Conservation (phyloP, 371 early-diverging fungal genomes). For the Apophysomyces sp. region DNA sequence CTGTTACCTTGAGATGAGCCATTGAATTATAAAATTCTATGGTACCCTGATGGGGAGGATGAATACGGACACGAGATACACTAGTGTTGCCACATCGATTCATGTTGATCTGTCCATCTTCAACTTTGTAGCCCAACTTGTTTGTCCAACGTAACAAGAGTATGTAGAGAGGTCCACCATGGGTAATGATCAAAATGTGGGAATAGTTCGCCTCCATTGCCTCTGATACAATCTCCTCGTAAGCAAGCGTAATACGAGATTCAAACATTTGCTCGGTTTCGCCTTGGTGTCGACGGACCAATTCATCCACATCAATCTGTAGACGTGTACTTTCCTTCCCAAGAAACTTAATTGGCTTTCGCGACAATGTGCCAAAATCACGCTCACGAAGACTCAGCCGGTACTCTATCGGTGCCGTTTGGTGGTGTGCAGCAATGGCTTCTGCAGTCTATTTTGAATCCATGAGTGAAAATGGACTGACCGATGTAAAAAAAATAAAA, state of each 20-base stretch:
- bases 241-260: constrained; percentile 19
- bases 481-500: background rate
- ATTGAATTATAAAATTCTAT: constrained; percentile 24
- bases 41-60: background rate
- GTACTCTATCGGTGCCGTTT: constrained; percentile 14
- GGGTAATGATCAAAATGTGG: constrained; percentile 36
- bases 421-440: constrained; percentile 23
- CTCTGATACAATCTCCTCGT: constrained; percentile 17
- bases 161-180: constrained; percentile 34
- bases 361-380: constrained; percentile 29
- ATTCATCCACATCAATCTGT: constrained; percentile 8
- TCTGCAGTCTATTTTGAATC: constrained; percentile 26
- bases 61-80: constrained; percentile 17
- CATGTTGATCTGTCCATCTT: background rate
- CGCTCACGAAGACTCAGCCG: constrained; percentile 26
- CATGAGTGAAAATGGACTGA: background rate
- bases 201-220: constrained; percentile 12
- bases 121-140: background rate
- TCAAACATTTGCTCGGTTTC: constrained; percentile 24
- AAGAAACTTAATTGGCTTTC: constrained; percentile 17
- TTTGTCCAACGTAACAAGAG: constrained; percentile 25
- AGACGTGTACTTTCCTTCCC: constrained; percentile 1
- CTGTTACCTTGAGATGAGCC: constrained; percentile 14
- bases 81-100: constrained; percentile 39
- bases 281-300: constrained; percentile 18